A percentile compares a stretch with the other conserved stretches of the same genome.
phyloP scores from a whole-genome alignment of 164 flowering plant genomes.

The Annona cherimola region DNA sequence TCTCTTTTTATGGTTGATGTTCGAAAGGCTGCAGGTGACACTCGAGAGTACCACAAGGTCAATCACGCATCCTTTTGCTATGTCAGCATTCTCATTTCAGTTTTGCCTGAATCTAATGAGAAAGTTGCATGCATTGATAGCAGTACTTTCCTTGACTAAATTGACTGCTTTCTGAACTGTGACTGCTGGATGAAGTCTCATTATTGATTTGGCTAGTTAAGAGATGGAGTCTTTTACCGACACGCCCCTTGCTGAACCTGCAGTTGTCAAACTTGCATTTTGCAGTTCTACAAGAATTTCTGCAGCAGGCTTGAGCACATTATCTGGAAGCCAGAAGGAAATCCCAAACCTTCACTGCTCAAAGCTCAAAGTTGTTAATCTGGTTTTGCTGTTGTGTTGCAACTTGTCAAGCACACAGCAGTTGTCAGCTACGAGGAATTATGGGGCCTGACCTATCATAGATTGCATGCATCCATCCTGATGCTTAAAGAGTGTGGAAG shows the following conservation, averaged over 20 bases:
- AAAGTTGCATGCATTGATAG: background rate
- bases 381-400: constrained; percentile 26
- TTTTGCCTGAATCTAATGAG: background rate
- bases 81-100: background rate
- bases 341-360: background rate
- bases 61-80: background rate
- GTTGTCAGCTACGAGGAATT: background rate
- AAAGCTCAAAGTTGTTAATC: constrained; percentile 40
- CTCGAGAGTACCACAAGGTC: constrained; percentile 97
- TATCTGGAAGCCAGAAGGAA: constrained; percentile 57
- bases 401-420: background rate
- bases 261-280: background rate
- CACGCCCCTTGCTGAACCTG: background rate
- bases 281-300: constrained; percentile 83
- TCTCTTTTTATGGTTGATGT: constrained; percentile 96
- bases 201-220: too few relatives aligned
- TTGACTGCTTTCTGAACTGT: too few relatives aligned
- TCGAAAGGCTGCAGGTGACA: constrained; percentile 93
- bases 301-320: constrained; percentile 58
- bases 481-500: background rate
- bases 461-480: background rate
- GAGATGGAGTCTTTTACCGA: too few relatives aligned
- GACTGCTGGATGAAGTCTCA: too few relatives aligned
- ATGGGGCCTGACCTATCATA: background rate
- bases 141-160: background rate